These are phyloP conservation scores for Phycomyces blakesleeanus DNA, from an alignment of 192 early-diverging fungal genomes.

Conservation along the genomic window DNA sequence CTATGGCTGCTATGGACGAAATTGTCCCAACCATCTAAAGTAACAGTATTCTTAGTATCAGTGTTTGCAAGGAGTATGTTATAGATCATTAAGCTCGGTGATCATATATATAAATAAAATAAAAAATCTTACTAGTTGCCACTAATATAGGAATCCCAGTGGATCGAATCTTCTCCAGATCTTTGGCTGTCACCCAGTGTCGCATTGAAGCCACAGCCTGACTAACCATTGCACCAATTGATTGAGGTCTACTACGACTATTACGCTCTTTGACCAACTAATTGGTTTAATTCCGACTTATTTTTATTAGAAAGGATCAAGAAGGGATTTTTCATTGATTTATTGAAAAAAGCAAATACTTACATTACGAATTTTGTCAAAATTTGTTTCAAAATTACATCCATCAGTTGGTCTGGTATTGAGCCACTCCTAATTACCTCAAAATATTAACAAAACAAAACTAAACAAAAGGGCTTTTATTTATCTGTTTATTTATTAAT, in stretches of 20 bases:
- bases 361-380: slow-evolving; percentile 23
- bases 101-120: too few species aligned
- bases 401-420: slow-evolving; percentile 12
- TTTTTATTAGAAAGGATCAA: too few species aligned
- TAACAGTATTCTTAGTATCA: neutral
- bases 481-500: too few species aligned
- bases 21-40: slow-evolving; percentile 27
- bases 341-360: too few species aligned
- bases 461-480: too few species aligned
- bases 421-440: neutral
- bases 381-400: slow-evolving; percentile 17
- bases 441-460: neutral
- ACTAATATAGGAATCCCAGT: slow-evolving; percentile 15
- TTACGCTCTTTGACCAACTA: slow-evolving; percentile 12
- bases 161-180: slow-evolving; percentile 13
- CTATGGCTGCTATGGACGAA: slow-evolving; percentile 21
- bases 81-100: too few species aligned
- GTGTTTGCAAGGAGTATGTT: too few species aligned
- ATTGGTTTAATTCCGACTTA: too few species aligned
- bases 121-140: slow-evolving; percentile 21
- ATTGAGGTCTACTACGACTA: slow-evolving; percentile 20
- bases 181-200: slow-evolving; percentile 19
- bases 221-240: slow-evolving; percentile 19
- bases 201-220: slow-evolving; percentile 23
- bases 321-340: too few species aligned